phyloP scores from a whole-genome alignment of 2,329 filamentous ascomycete species.

The Fusarium beomiforme region DNA sequence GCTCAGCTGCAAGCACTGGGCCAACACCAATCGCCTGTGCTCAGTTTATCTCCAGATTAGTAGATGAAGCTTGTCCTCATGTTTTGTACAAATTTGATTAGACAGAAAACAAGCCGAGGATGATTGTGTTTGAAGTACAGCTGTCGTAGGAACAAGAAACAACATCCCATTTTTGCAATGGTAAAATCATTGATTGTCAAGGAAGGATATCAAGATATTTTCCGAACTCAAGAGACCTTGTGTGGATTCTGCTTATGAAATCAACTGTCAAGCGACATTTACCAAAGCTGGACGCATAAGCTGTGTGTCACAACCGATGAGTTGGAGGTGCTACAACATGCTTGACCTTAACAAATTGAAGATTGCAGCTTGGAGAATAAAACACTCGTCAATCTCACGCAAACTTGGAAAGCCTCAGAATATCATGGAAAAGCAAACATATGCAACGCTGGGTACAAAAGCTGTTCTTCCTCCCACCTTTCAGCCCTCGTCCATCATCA shows the following conservation, averaged over 20 bases:
- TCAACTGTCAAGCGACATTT: fast-evolving
- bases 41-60: background rate
- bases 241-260: fast-evolving
- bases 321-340: background rate
- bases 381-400: fast-evolving
- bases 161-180: background rate
- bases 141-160: background rate
- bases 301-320: background rate
- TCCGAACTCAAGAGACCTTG: no score
- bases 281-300: background rate
- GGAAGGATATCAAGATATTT: no score
- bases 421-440: background rate
- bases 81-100: background rate
- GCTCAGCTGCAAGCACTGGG: no score
- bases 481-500: background rate
- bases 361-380: fast-evolving
- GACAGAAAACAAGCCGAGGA: background rate
- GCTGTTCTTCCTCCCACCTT: background rate
- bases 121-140: background rate
- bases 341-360: background rate
- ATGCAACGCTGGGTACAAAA: background rate
- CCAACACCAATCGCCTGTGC: background rate
- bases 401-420: fast-evolving
- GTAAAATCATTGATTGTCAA: no score
- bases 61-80: background rate